phyloP scores from a whole-genome alignment of 805 yeast genomes.

The Yamadazyma phyllophila region DNA sequence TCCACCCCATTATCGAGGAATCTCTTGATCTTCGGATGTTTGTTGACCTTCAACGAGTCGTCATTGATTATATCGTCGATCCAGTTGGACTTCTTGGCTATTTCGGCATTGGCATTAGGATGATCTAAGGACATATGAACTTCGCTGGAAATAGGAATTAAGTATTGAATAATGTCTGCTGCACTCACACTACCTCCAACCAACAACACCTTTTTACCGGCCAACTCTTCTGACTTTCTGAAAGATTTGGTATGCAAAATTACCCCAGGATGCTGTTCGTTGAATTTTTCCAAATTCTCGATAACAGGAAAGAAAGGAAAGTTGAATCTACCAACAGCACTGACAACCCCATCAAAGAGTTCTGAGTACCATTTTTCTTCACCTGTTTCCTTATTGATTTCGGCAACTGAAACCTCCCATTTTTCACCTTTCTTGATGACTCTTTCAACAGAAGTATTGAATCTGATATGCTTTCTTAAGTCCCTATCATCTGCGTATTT shows the following conservation, averaged over 20 bases:
- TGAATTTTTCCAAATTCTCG: slow-evolving; percentile 51
- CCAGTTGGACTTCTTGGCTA: slow-evolving; percentile 22
- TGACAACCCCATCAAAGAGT: slow-evolving; percentile 55
- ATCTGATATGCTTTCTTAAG: slow-evolving; percentile 31
- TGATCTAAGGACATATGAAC: slow-evolving; percentile 16
- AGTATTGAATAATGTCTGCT: slow-evolving; percentile 41
- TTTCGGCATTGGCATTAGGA: not conserved
- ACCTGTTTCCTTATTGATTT: slow-evolving; percentile 17
- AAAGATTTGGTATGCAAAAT: slow-evolving; percentile 57
- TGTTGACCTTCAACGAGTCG: slow-evolving; percentile 26
- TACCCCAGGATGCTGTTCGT: slow-evolving; percentile 39
- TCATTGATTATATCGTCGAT: slow-evolving; percentile 30
- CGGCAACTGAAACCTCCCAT: slow-evolving; percentile 29
- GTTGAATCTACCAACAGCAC: slow-evolving; percentile 63
- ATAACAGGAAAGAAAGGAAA: slow-evolving; percentile 59
- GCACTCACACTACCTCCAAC: slow-evolving; percentile 42
- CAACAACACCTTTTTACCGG: slow-evolving; percentile 36
- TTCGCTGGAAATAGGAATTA: slow-evolving; percentile 23
- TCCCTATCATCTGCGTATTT: slow-evolving; percentile 24
- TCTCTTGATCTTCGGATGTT: slow-evolving; percentile 25
- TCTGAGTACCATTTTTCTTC: slow-evolving; percentile 39
- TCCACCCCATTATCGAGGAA: slow-evolving; percentile 19
- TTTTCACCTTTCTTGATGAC: slow-evolving; percentile 30
- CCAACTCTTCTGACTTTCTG: slow-evolving; percentile 44
- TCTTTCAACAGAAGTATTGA: slow-evolving; percentile 39